Percentiles rank a stretch among this genome's conserved stretches.
phyloP scores from a whole-genome alignment of 192 early-diverging fungal genomes.

The Rhizophagus sp. region DNA sequence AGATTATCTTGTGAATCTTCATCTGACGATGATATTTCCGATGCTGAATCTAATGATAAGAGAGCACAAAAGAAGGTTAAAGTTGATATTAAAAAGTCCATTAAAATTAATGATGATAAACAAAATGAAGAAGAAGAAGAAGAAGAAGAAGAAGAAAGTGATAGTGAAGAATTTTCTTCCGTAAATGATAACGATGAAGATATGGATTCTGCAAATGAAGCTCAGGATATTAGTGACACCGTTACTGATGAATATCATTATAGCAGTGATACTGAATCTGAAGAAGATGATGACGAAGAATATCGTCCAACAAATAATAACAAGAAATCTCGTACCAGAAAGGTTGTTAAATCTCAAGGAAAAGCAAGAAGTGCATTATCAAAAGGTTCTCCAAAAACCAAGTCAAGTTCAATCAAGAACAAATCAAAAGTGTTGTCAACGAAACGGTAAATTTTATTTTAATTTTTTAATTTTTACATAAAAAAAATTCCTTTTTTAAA shows the following conservation, averaged over 20 bases:
- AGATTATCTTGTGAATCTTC: background rate
- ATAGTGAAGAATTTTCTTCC: background rate
- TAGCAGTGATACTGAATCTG: background rate
- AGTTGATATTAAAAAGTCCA: background rate
- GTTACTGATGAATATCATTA: slow-evolving; percentile 15
- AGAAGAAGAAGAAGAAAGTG: background rate
- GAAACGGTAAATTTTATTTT: background rate
- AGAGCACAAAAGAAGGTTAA: background rate
- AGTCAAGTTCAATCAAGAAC: background rate
- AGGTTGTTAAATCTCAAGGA: background rate
- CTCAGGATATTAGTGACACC: background rate
- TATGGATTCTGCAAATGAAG: background rate
- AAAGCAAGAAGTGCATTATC: background rate
- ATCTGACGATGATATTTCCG: slow-evolving; percentile 7
- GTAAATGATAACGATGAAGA: background rate
- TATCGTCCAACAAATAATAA: slow-evolving; percentile 14
- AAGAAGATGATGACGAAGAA: slow-evolving; percentile 20
- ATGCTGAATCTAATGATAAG: background rate
- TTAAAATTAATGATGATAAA: background rate
- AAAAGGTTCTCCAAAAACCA: background rate
- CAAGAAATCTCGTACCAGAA: background rate
- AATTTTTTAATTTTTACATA: no score
- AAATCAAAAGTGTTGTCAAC: background rate
- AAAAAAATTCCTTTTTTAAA: no score
- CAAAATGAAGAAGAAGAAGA: background rate